Conservation (phyloP, 2,329 filamentous ascomycete genomes). For the Harringtonia aguacate region DNA sequence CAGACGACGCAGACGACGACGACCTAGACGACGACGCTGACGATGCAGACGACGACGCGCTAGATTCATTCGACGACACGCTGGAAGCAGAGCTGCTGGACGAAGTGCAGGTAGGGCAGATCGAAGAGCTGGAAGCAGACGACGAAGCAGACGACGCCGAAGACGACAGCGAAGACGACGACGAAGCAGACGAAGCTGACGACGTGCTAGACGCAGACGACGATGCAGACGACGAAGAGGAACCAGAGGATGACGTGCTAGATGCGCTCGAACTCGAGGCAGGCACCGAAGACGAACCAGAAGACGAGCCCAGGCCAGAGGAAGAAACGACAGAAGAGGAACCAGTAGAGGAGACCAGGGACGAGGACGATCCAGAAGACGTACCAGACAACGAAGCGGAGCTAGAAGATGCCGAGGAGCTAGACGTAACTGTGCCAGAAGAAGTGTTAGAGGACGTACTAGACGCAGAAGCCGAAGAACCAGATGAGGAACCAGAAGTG, state of each 20-base stretch:
- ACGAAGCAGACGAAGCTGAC: neutral
- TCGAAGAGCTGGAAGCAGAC: neutral
- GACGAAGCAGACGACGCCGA: neutral
- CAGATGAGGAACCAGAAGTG: neutral
- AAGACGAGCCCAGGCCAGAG: neutral
- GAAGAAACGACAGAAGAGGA: neutral
- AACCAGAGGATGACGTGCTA: neutral
- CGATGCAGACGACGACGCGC: no score
- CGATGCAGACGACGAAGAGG: no score
- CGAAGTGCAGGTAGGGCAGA: neutral
- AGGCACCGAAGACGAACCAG: neutral
- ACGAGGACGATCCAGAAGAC: neutral
- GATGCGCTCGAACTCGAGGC: neutral
- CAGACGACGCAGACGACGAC: no score
- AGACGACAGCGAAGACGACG: neutral
- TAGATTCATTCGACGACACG: no score
- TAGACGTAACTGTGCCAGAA: neutral
- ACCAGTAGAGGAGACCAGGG: neutral
- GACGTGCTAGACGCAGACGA: neutral
- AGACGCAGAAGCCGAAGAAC: no score
- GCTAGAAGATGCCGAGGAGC: neutral
- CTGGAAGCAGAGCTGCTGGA: neutral
- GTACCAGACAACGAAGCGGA: neutral
- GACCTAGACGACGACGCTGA: no score
- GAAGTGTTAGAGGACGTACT: neutral